These are phyloP conservation scores for Grifola frondosa DNA, from an alignment of 1,284 basidiomycete species.

Conservation along the genomic window DNA sequence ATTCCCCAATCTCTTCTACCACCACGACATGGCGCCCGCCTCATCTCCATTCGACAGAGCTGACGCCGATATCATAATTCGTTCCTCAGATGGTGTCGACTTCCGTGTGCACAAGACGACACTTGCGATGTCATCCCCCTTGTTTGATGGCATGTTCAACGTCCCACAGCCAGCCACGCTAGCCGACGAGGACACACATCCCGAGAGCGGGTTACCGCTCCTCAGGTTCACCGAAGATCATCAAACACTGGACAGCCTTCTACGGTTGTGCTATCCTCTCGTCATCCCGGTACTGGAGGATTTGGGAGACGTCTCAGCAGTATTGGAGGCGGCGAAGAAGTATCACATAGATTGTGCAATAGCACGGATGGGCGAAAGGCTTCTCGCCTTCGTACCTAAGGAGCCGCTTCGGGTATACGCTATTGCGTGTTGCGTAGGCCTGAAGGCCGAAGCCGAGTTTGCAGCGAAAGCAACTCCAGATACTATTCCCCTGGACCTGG, in stretches of 20 bases:
- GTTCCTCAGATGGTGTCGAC: neutral
- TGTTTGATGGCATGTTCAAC: constrained; percentile 18
- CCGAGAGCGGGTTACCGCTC: constrained; percentile 12
- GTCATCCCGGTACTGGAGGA: constrained; percentile 23
- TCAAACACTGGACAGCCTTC: constrained; percentile 46
- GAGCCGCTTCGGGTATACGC: constrained; percentile 12
- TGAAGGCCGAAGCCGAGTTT: constrained; percentile 16
- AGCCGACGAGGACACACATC: constrained; percentile 5
- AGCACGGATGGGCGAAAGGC: constrained; percentile 13
- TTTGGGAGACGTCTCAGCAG: constrained; percentile 3
- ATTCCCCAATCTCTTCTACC: too few species aligned
- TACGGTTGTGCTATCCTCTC: constrained; percentile 39
- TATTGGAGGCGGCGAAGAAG: constrained; percentile 21
- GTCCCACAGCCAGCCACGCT: constrained; percentile 11
- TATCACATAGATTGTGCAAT: constrained; percentile 17
- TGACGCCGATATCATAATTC: constrained; percentile 3
- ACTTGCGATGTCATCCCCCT: constrained; percentile 1
- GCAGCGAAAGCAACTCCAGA: too few species aligned
- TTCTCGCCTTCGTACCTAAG: neutral
- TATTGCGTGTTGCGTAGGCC: constrained; percentile 23
- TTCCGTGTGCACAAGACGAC: neutral
- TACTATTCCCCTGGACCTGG: too few species aligned
- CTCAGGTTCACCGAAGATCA: constrained; percentile 40
- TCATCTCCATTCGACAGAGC: neutral
- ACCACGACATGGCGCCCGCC: too few species aligned